phyloP scores from a whole-genome alignment of 495 filamentous ascomycete genomes.

The Trypethelium eluteriae region DNA sequence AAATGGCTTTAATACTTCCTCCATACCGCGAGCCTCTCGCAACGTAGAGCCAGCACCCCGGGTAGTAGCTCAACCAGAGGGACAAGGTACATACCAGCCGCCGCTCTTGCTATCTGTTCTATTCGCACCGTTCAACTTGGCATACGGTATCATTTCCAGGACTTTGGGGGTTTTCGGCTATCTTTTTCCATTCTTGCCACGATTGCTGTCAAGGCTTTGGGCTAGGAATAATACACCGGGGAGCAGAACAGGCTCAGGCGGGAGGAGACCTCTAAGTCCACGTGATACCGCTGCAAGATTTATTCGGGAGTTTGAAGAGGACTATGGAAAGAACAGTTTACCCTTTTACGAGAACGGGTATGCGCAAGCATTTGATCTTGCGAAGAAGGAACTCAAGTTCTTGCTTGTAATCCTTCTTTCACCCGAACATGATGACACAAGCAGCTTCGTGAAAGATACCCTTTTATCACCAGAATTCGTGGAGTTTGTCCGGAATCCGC shows the following conservation, averaged over 20 bases:
- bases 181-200: slow-evolving; percentile 77
- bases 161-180: slow-evolving; percentile 59
- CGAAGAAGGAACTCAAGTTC: slow-evolving; percentile 86
- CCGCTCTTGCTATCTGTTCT: slow-evolving; percentile 68
- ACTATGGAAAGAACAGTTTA: slow-evolving; percentile 64
- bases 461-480: slow-evolving; percentile 67
- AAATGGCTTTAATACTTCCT: slow-evolving; percentile 41
- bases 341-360: slow-evolving; percentile 80
- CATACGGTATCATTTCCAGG: slow-evolving; percentile 59
- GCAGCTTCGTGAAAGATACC: slow-evolving; percentile 72
- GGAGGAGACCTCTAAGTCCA: slow-evolving; percentile 66
- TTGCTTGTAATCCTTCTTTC: slow-evolving; percentile 76
- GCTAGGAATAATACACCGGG: slow-evolving; percentile 30
- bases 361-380: slow-evolving; percentile 77
- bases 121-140: slow-evolving; percentile 71
- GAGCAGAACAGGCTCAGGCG: slow-evolving; percentile 52
- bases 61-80: slow-evolving; percentile 65
- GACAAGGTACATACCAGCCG: slow-evolving; percentile 55
- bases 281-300: slow-evolving; percentile 84
- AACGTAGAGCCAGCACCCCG: slow-evolving; percentile 62
- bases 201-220: slow-evolving; percentile 45
- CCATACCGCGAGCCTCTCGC: slow-evolving; percentile 18
- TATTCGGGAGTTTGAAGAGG: slow-evolving; percentile 86
- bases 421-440: slow-evolving; percentile 88
- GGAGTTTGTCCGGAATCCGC: slow-evolving; percentile 59